Evolutionary conservation across 352 stramenopile genomes (phyloP).

Genomic region (Globisporangium iwayamae): DNA sequence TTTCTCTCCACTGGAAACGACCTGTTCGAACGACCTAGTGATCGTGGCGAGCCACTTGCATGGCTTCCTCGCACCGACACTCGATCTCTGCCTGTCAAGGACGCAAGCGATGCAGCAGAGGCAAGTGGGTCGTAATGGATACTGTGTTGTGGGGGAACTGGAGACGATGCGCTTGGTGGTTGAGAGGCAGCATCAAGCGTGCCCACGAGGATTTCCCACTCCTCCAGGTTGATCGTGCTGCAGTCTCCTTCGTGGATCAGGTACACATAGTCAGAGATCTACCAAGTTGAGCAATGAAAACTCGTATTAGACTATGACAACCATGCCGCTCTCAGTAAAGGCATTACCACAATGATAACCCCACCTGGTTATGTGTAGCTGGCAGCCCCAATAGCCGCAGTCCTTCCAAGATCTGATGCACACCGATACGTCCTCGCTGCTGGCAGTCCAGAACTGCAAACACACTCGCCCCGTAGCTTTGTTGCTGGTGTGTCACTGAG

Average conservation of each 20-base stretch:
- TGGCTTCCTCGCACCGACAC: constrained; percentile 3
- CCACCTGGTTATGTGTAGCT: constrained; percentile 66
- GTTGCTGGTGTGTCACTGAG: constrained; percentile 4
- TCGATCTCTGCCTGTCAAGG: background rate
- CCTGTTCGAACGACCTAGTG: background rate
- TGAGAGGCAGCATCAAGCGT: constrained; percentile 62
- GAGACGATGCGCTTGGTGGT: constrained; percentile 11
- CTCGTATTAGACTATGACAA: background rate
- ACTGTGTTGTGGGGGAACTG: background rate
- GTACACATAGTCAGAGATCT: constrained; percentile 76
- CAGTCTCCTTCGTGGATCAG: constrained; percentile 59
- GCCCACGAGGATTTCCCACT: constrained; percentile 65
- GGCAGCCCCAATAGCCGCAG: constrained; percentile 47
- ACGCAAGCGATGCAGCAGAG: background rate
- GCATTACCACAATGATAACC: background rate
- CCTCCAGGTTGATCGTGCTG: constrained; percentile 53
- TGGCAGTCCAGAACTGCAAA: constrained; percentile 55
- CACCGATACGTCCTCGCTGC: constrained; percentile 37
- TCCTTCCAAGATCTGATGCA: constrained; percentile 55
- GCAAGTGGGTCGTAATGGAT: background rate
- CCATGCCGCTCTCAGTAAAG: background rate
- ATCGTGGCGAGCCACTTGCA: constrained; percentile 2
- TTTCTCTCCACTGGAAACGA: constrained; percentile 5
- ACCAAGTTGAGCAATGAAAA: background rate
- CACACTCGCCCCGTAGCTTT: constrained; percentile 39